Evolutionary conservation across 2,329 filamentous ascomycete species (phyloP).

Genomic region (Emmonsiellopsis sp.): DNA sequence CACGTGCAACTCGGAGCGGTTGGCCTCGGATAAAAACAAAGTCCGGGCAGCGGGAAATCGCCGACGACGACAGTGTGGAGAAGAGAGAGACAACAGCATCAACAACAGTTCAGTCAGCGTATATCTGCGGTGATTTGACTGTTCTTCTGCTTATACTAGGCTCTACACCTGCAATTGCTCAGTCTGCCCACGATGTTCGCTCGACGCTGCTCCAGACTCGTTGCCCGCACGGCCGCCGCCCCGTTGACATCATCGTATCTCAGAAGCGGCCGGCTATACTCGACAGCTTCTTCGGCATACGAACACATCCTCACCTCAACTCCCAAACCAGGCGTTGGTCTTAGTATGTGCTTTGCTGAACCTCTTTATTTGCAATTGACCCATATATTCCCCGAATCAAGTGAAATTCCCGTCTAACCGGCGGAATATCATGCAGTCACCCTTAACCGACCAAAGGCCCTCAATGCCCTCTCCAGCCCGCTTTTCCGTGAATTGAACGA

Average conservation of each 20-base stretch:
- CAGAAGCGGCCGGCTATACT: slow-evolving; percentile 27
- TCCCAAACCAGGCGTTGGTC: slow-evolving; percentile 79
- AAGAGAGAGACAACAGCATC: background rate
- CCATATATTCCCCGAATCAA: background rate
- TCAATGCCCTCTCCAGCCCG: slow-evolving; percentile 87
- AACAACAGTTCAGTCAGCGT: background rate
- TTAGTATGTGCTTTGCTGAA: slow-evolving; percentile 50
- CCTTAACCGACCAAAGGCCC: slow-evolving; percentile 84
- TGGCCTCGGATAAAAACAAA: slow-evolving; percentile 17
- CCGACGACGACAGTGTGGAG: background rate
- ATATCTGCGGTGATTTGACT: background rate
- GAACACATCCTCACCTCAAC: slow-evolving; percentile 74
- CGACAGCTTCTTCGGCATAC: slow-evolving; percentile 46
- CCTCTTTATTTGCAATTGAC: background rate
- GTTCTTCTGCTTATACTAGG: background rate
- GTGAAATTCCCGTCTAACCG: background rate
- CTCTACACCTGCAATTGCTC: slow-evolving; percentile 29
- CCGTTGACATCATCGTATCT: slow-evolving; percentile 27
- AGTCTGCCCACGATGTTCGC: slow-evolving; percentile 33
- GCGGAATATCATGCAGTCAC: slow-evolving; percentile 52
- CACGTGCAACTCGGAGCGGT: slow-evolving; percentile 15
- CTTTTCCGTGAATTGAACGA: slow-evolving; percentile 84
- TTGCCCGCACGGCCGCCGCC: slow-evolving; percentile 44
- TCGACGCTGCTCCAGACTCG: slow-evolving; percentile 48
- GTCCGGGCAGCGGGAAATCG: background rate